Evolutionary conservation across 352 stramenopile species (phyloP).

Genomic region (Phytophthora idaei): DNA sequence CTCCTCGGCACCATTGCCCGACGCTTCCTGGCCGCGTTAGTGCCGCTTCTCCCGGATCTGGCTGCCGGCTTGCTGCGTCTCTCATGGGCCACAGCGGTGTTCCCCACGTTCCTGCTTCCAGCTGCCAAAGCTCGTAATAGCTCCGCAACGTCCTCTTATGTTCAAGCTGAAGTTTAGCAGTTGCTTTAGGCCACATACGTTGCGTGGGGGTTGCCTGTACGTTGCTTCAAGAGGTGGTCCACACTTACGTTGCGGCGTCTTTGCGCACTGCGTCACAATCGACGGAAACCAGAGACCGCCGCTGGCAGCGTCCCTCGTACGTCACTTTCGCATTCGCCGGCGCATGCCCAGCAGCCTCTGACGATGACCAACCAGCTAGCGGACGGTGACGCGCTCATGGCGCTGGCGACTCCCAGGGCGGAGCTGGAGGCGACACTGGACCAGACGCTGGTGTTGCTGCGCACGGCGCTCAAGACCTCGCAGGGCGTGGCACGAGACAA

Average conservation of each 20-base stretch:
- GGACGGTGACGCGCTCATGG: constrained; percentile 23
- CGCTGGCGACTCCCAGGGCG: constrained; percentile 7
- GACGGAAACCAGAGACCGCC: neutral
- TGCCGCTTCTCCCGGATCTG: neutral
- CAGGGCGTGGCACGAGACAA: constrained; percentile 9
- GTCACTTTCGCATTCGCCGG: constrained; percentile 27
- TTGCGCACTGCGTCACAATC: neutral
- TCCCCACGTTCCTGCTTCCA: too few species aligned
- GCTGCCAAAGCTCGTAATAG: neutral
- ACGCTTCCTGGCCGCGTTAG: constrained; percentile 10
- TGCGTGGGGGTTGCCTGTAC: neutral
- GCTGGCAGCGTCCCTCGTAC: neutral
- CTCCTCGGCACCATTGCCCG: constrained; percentile 12
- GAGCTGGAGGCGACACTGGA: constrained; percentile 35
- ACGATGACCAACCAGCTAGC: constrained; percentile 40
- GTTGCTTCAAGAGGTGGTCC: neutral
- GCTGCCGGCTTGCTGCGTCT: neutral
- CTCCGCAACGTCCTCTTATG: neutral
- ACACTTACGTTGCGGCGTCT: constrained; percentile 14
- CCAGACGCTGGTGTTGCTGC: constrained; percentile 40
- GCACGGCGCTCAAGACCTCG: constrained; percentile 35
- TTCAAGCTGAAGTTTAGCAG: neutral
- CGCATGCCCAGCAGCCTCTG: constrained; percentile 11
- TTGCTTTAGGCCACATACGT: neutral
- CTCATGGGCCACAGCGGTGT: neutral